Base-by-base conservation (phyloP, 2,329 filamentous ascomycete species). In the Exophiala aquamarina region DNA sequence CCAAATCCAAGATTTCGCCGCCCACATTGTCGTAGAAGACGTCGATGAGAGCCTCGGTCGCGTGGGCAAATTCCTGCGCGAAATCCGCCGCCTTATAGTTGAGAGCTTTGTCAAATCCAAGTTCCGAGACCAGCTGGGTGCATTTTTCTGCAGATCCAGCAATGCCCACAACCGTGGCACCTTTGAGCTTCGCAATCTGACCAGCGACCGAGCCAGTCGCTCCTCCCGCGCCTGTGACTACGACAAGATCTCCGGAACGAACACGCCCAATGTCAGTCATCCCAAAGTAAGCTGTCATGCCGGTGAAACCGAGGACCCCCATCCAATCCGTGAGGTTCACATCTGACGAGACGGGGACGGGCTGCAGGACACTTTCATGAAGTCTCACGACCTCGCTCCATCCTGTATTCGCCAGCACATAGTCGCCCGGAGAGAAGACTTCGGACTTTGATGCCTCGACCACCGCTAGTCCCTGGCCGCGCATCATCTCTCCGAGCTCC, bases 151-250 rank as follows among this genome's bases (percentile, higher is more conserved):
- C 75, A 43, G 74, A 76, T 1, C 84, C 85, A 1, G 82, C 82
- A 52, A 87, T 72, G 8, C 84, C 84, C 15, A 85, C 65, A 13
- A 87, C 79, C 58, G 69, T 77, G 68, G 55, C 77, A 10, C 84
- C 86, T 65, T 82, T 81, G 42, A 89, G 68, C 72, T 88, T 89
- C n/a, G 85, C 85, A 56, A 91, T 88, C 69, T 91, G 87, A 1
- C 85, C 86, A 0, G 81, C 86, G 1, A 90, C 79, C 59, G 78
- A 84, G 1, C 87, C 87, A 0, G 87, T 90, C 0, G 87, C 87
- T 2, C 87, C 87, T 0, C 87, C 87, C 1, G 87, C 87, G 6
- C 86, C 87, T 10, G 81, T 86, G 0, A 91, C 83, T 4, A 91
- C 85, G 1, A 91, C 86, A 3, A 84, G 82, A 54, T 91, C 85